Evolutionary conservation across 345 rosid genomes (phyloP), one percentile per base, ranked within the genome.

Genomic region (Syzygium jambos): DNA sequence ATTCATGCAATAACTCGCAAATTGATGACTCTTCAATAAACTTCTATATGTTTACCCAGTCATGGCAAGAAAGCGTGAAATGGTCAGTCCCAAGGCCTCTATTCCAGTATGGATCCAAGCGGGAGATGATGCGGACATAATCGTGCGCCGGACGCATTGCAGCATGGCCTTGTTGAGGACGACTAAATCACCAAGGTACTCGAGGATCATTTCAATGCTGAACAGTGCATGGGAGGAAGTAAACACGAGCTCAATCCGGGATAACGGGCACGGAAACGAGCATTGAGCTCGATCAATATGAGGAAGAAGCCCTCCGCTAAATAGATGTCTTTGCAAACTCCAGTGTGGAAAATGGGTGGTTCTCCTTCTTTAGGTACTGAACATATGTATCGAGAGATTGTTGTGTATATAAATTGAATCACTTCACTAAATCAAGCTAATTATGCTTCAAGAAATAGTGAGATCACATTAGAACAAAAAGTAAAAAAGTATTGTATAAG

Each of bases 321-420:
- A 12, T 4, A 56, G 61, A 23, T 95, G 89, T 88, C 89, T 91
- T 94, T 95, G 90, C 97, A 93, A 11, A 90, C 89, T n/a, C 96
- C 96, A 51, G 89, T 46, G 65, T 94, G 98, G 88, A 92, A 94
- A 17, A 96, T 52, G 1, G 98, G 98, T 25, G 94, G 94, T 85
- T 94, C 95, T 87, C 96, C 96, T 85, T 96, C 96, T 91, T 93
- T 92, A 12, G 94, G 93, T 54, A 19, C 52, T 43, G 46, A 43
- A 43, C 46, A 43, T 43, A 0, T 56, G 61, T 56, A 51, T 51
- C 52, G 52, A 51, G 3, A 51, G 52, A 51, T 51, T 11, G 11
- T 51, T 51, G 52, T 51, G 46, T 43, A 11, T 51, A 51, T 51
- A 51, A 51, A 51, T 51, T 9, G 52, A 51, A 51, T 51, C 52